These are phyloP conservation scores for Isatis lusitanica DNA, from an alignment of 441 rosid genomes.

Conservation along the genomic window DNA sequence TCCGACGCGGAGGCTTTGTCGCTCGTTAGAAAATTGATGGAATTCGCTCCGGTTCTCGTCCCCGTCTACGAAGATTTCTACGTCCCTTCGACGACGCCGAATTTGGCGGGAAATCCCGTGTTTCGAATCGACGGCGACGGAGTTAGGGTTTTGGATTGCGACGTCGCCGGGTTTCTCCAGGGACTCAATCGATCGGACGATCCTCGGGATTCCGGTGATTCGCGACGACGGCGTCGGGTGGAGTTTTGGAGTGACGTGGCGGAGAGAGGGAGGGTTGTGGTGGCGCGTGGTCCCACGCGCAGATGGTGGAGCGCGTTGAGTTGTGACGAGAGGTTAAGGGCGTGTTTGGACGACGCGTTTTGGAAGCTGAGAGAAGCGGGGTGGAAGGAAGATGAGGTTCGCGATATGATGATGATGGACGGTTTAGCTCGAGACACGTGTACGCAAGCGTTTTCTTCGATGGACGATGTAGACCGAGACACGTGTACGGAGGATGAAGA, in stretches of 20 bases:
- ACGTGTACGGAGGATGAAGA: not conserved
- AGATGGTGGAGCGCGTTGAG: slow-evolving; percentile 53
- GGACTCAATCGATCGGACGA: slow-evolving; percentile 36
- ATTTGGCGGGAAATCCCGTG: slow-evolving; percentile 70
- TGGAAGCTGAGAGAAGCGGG: slow-evolving; percentile 77
- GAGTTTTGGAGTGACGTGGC: slow-evolving; percentile 81
- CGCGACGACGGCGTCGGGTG: slow-evolving; percentile 51
- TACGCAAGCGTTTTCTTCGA: slow-evolving; percentile 28
- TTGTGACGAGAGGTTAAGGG: slow-evolving; percentile 30
- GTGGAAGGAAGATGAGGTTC: slow-evolving; percentile 80
- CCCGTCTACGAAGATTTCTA: slow-evolving; percentile 68
- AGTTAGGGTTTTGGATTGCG: slow-evolving; percentile 58
- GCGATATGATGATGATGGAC: slow-evolving; percentile 66
- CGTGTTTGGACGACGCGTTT: slow-evolving; percentile 62
- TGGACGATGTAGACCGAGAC: not conserved
- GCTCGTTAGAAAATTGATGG: slow-evolving; percentile 29
- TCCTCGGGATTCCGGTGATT: not conserved
- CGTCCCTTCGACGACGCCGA: slow-evolving; percentile 53
- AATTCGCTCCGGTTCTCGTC: slow-evolving; percentile 59
- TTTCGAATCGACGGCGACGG: slow-evolving; percentile 57
- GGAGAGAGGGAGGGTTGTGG: slow-evolving; percentile 49
- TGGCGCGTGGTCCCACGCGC: slow-evolving; percentile 36
- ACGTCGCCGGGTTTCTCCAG: slow-evolving; percentile 63
- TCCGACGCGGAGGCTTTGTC: slow-evolving; percentile 33
- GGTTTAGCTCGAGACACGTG: slow-evolving; percentile 26